Base-by-base conservation (phyloP, 148 eudicot species). In the Diospyros lotus region DNA sequence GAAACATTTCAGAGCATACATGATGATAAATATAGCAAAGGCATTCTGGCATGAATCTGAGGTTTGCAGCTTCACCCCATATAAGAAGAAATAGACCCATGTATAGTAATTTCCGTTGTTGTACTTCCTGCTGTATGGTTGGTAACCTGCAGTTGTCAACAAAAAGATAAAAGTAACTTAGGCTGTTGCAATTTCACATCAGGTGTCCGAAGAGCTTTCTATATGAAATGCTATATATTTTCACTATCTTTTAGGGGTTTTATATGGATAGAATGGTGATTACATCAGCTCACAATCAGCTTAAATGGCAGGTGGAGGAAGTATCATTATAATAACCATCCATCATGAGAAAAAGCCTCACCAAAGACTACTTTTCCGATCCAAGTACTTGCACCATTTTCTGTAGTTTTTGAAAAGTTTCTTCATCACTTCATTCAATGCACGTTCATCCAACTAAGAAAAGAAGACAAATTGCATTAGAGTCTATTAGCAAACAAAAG, bases 11-110 rank as follows among this genome's bases (percentile, higher is more conserved):
- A 68, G 80, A 79, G 75, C 88, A 80, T 91, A 96, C 99, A 79
- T 93, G 97, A 74, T 96, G 99, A 84, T 93, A 96, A 42, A 95
- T 93, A 77, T 93, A 96, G 90, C 99, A 93, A 40, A 96, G 89
- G 78, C 99, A 96, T 80, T 96, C 99, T 12, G 99, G 99, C 99
- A 96, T 93, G 82, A 96, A 96, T 89, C 99, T 87, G 78, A 96
- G 78, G 77, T 96, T 96, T 78, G 99, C 99, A 68, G 52, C 52
- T 48, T 48, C 52, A 48, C 52, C 52, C 52, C 52, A 48, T 48
- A 48, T 48, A 48, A 48, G 98, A 73, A 96, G 89, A 85, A 91
- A 96, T n/a, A 93, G 77, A 8, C 98, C 99, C 99, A 96, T 93
- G 76, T 96, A 96, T 71, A 96, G 81, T 44, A 96, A 82, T 71